Percentiles rank a stretch among this genome's conserved stretches.
phyloP scores from a whole-genome alignment of 2,329 filamentous ascomycete species.

The Aspergillus uvarum region DNA sequence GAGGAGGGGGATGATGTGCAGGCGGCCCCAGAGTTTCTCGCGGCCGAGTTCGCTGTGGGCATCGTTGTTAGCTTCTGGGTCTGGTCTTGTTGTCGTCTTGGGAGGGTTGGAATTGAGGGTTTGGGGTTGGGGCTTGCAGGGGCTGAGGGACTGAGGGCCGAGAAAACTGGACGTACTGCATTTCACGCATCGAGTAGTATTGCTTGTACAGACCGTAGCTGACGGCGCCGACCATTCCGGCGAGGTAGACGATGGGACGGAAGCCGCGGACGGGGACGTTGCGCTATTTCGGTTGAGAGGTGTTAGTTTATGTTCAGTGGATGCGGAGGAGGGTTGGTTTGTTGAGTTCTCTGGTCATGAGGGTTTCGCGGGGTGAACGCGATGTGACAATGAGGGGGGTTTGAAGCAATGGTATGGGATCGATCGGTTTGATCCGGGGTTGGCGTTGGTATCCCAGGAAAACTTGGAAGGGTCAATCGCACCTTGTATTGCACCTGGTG shows the following conservation, averaged over 20 bases:
- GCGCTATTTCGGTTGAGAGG: constrained; percentile 55
- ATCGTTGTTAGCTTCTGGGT: background rate
- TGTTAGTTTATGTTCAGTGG: too few relatives aligned
- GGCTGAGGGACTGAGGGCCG: too few relatives aligned
- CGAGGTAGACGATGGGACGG: constrained; percentile 74
- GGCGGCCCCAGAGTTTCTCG: constrained; percentile 97
- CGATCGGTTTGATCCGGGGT: background rate
- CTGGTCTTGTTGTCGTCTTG: too few relatives aligned
- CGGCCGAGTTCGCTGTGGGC: constrained; percentile 76
- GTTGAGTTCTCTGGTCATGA: too few relatives aligned
- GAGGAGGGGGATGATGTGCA: constrained; percentile 88
- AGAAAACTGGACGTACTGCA: constrained; percentile 66
- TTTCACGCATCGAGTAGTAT: constrained; percentile 79
- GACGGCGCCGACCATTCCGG: constrained; percentile 76
- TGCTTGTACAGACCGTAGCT: constrained; percentile 87
- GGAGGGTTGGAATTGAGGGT: background rate
- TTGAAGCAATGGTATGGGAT: too few relatives aligned
- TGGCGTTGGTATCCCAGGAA: background rate
- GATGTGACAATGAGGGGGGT: background rate
- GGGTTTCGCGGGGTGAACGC: background rate
- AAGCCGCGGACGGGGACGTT: constrained; percentile 92
- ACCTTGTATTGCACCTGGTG: constrained; percentile 96
- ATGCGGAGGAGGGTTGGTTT: too few relatives aligned
- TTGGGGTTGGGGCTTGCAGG: background rate
- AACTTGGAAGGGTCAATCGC: constrained; percentile 32